Evolutionary conservation across 1,284 basidiomycete species (phyloP), one percentile per base, ranked within the genome.

Genomic region (Ustilago sp.): DNA sequence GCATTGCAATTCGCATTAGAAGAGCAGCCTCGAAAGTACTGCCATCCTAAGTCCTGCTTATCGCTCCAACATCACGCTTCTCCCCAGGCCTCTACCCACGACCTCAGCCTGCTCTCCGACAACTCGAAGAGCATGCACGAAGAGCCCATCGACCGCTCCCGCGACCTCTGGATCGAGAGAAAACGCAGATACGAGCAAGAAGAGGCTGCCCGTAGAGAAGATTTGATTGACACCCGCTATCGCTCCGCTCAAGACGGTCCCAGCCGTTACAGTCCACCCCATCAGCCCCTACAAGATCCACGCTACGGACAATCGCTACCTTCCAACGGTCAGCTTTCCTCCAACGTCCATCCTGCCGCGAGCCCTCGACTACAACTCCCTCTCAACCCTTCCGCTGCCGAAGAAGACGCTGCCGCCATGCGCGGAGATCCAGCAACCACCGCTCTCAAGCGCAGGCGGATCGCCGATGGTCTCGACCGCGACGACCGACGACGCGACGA

Each of bases 81-180:
- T n/a, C 38, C 48, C 36, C 39, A 62, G 35, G 57, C 47, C 34
- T 41, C 32, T 19, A 11, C 35, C 32, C 11, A 34, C n/a, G 8
- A 23, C 32, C 12, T 41, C 8, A 31, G 34, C n/a, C 43, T 50
- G 59, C 63, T 71, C 59, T 64, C 59, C 19, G 19, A 39, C 54
- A 59, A 53, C 56, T n/a, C 52, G 60, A 28, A 68, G 63, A 76
- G 68, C 68, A 77, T 77, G 74, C 74, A 77, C 63, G 69, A 77
- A 59, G 74, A 77, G 66, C 74, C 70, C 13, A 64, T 77, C 74
- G 74, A 77, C 57, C 74, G 74, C 15, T 72, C 69, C 43, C 69
- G 74, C 55, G 74, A 77, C 67, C 74, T 64, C 63, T 77, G 74
- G 74, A 73, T 73, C 31, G 74, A 77, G 63, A 63, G 74, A 72